Base-by-base conservation (phyloP, 257 asterid genomes). In the Jacaranda copaia region DNA sequence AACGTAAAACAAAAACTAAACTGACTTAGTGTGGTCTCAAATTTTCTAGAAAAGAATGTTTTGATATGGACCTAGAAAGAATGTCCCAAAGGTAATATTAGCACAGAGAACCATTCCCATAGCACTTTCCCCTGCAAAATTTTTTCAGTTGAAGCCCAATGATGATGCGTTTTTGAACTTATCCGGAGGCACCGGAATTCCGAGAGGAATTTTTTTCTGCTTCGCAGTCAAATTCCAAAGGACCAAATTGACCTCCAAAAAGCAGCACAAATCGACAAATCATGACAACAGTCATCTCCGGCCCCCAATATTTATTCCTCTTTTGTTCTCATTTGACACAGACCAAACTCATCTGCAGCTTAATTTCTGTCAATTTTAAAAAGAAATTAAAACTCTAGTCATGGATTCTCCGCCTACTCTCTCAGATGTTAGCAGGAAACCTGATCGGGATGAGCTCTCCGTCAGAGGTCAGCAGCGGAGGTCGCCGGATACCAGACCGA, bases 191-290 rank as follows among this genome's bases (percentile, higher is more conserved):
- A 58, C 82, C 72, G 77, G 63, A 87, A 80, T 82, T 85, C 85
- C 69, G 82, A 71, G 81, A 68, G 68, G 85, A 81, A 74, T 65
- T 55, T 81, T 70, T 81, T 81, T 67, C 45, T 51, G 6, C 40
- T 15, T 49, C 61, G 61, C 74, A 76, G 58, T 73, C 65, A 74
- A 82, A 62, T 36, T 48, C 8, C 25, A 72, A 85, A 80, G 65
- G 88, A 85, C 87, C 56, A 81, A 84, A 84, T 16, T 80, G 81
- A 40, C 85, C 81, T 62, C 81, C 68, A 73, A 76, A 81, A 85
- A 77, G 88, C 88, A 67, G 86, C 89, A 88, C 19, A 86, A 86
- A 77, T 58, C 52, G 87, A 86, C 96, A 90, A 89, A 87, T 45
- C 4, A 49, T 68, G 81, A 76, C 85, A 79, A 70, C 84, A 84